Conservation (phyloP, 2,329 filamentous ascomycete species). For the Zelopaecilomyces penicillatus region DNA sequence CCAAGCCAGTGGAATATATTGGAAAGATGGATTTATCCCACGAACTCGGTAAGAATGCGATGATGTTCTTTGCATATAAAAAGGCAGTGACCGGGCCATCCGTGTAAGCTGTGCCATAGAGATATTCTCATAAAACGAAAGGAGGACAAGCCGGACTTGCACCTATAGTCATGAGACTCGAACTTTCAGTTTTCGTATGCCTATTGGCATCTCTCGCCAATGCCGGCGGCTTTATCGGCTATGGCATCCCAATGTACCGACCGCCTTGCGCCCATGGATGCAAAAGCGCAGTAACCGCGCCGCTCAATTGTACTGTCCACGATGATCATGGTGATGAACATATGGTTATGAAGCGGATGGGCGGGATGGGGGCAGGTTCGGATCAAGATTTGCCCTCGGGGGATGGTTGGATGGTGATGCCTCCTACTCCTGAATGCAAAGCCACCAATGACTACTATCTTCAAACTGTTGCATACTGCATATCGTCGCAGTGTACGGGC, state of each 20-base stretch:
- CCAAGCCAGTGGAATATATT: too few species aligned
- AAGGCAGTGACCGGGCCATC: too few species aligned
- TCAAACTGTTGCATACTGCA: slow-evolving; percentile 13
- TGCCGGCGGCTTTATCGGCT: slow-evolving; percentile 10
- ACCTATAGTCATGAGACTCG: too few species aligned
- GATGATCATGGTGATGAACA: not conserved
- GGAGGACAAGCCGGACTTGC: too few species aligned
- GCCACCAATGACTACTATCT: slow-evolving; percentile 11
- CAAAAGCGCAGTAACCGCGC: slow-evolving; percentile 13
- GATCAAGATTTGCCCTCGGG: slow-evolving; percentile 6
- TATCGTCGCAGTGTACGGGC: slow-evolving; percentile 9
- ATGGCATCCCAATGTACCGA: slow-evolving; percentile 15
- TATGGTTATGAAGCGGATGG: not conserved
- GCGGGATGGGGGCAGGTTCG: not conserved
- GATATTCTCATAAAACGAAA: too few species aligned
- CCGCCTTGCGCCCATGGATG: slow-evolving; percentile 23
- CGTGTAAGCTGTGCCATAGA: too few species aligned
- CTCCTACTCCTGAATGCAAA: slow-evolving; percentile 10
- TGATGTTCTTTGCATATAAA: too few species aligned
- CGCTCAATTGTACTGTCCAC: slow-evolving; percentile 15
- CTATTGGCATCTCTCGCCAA: not conserved
- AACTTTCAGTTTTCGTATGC: not conserved
- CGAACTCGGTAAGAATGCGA: too few species aligned
- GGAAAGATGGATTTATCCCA: too few species aligned
- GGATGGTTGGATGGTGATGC: slow-evolving; percentile 9